Conservation (phyloP, 1,139 yeast species). For the Yamadazyma mexicana region DNA sequence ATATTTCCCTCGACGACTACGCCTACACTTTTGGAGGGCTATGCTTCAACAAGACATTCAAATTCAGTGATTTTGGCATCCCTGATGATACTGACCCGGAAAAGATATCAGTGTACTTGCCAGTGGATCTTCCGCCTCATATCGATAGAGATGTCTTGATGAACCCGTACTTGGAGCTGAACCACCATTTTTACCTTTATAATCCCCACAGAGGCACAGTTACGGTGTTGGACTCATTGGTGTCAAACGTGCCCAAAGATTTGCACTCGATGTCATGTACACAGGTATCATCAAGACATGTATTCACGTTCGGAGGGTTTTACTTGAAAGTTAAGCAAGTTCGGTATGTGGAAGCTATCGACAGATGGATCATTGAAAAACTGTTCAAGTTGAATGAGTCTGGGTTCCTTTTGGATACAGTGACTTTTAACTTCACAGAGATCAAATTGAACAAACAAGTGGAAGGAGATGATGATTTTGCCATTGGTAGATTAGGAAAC, state of each 20-base stretch:
- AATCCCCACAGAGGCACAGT: constrained; percentile 37
- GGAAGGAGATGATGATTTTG: constrained; percentile 11
- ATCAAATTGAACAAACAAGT: constrained; percentile 22
- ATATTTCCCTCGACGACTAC: constrained; percentile 31
- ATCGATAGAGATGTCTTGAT: constrained; percentile 33
- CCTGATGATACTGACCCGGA: constrained; percentile 32
- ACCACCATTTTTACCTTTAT: constrained; percentile 27
- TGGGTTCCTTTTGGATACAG: constrained; percentile 38
- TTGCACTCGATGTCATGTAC: constrained; percentile 31
- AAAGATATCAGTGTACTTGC: constrained; percentile 38
- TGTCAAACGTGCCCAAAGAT: constrained; percentile 26
- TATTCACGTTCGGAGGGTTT: constrained; percentile 47
- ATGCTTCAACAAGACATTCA: constrained; percentile 17
- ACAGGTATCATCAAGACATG: constrained; percentile 34
- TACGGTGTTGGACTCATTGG: constrained; percentile 27
- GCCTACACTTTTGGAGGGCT: constrained; percentile 44
- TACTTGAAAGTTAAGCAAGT: constrained; percentile 25
- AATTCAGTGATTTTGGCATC: constrained; percentile 33
- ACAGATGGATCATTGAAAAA: constrained; percentile 41
- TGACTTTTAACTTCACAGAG: constrained; percentile 32
- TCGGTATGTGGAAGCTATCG: constrained; percentile 21
- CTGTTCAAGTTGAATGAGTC: constrained; percentile 32
- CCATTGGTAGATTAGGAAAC: constrained; percentile 27
- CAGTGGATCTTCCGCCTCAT: constrained; percentile 43
- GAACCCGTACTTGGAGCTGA: constrained; percentile 36